Conservation (phyloP, 139 green algal genomes). For the Chlamydomonas incerta region DNA sequence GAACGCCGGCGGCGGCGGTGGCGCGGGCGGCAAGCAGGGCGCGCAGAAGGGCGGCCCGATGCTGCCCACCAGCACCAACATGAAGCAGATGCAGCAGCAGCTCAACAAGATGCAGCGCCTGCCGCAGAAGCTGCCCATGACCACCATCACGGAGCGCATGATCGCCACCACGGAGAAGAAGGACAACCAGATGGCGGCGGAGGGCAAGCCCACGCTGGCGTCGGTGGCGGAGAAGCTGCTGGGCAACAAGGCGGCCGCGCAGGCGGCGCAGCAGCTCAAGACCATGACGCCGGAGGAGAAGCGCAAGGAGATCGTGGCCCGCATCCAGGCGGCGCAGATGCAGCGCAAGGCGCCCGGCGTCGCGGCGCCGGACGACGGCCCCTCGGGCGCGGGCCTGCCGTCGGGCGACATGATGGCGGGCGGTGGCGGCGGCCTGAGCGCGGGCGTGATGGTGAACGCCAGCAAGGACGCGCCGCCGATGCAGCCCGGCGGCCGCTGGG, state of each 20-base stretch:
- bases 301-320: slow-evolving; percentile 29
- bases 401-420: not conserved
- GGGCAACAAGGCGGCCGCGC: slow-evolving; percentile 3
- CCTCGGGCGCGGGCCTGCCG: slow-evolving; percentile 15
- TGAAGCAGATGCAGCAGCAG: slow-evolving; percentile 44
- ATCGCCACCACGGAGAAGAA: slow-evolving; percentile 31
- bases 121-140: slow-evolving; percentile 45
- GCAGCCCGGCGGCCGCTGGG: not conserved
- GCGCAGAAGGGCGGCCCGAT: no score
- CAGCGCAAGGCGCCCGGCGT: not conserved
- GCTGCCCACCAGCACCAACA: slow-evolving; percentile 26
- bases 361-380: not conserved
- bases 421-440: not conserved
- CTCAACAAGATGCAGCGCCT: slow-evolving; percentile 37
- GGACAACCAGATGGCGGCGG: not conserved
- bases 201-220: slow-evolving; percentile 24
- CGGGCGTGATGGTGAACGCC: slow-evolving; percentile 14
- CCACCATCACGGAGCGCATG: slow-evolving; percentile 45
- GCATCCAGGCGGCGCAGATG: slow-evolving; percentile 23
- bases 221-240: slow-evolving; percentile 44
- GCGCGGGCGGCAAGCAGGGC: not conserved
- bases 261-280: slow-evolving; percentile 17
- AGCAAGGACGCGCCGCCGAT: not conserved
- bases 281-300: slow-evolving; percentile 39
- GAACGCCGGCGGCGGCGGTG: no score